These are phyloP conservation scores for Heterobasidion occidentale DNA, from an alignment of 1,284 basidiomycete genomes.

Conservation along the genomic window DNA sequence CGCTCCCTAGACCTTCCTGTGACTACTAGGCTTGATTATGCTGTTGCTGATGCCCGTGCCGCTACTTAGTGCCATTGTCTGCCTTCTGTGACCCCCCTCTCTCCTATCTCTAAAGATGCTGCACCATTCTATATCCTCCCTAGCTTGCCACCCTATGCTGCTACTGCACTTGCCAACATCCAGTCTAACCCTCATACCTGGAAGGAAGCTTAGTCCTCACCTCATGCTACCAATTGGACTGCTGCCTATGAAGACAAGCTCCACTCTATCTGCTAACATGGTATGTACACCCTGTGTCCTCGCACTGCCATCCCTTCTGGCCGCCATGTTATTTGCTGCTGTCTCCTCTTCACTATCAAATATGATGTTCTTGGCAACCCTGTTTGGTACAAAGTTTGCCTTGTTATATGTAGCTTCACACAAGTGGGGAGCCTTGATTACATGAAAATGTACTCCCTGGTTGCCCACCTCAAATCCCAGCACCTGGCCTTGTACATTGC, in stretches of 20 bases:
- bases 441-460: slow-evolving; percentile 24
- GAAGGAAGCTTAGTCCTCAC: too few species aligned
- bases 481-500: slow-evolving; percentile 19
- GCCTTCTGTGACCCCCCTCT: too few species aligned
- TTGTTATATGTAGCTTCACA: slow-evolving; percentile 29
- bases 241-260: slow-evolving; percentile 1
- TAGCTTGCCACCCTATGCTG: too few species aligned
- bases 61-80: too few species aligned
- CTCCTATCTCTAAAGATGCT: too few species aligned
- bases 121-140: too few species aligned
- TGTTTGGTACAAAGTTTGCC: slow-evolving; percentile 25
- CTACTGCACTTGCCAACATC: too few species aligned
- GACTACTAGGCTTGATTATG: too few species aligned
- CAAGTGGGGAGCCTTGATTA: slow-evolving; percentile 31
- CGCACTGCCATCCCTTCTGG: slow-evolving; percentile 9
- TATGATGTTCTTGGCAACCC: slow-evolving; percentile 17
- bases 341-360: slow-evolving; percentile 23
- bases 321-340: slow-evolving; percentile 20
- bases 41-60: too few species aligned
- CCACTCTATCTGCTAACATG: slow-evolving; percentile 8
- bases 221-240: background rate
- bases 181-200: too few species aligned
- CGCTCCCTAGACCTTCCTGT: too few species aligned
- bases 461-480: slow-evolving; percentile 20
- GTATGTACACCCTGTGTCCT: slow-evolving; percentile 13